Percentiles rank a stretch among this genome's conserved stretches.
Conservation (phyloP, 805 yeast species). For the Myxozyma sirexii region DNA sequence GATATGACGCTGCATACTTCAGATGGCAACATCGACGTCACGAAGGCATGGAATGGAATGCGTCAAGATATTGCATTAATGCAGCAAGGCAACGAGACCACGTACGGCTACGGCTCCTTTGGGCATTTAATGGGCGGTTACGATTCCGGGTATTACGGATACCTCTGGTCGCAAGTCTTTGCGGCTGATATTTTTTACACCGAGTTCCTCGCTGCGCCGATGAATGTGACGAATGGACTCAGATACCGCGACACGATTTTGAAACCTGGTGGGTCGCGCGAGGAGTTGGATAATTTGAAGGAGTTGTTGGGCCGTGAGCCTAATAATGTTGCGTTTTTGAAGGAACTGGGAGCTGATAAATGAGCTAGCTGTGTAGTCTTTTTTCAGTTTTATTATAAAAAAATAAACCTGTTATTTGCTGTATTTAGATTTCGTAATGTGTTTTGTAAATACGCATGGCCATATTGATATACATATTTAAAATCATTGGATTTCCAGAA, state of each 20-base stretch:
- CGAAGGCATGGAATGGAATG: slow-evolving; percentile 63
- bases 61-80: slow-evolving; percentile 63
- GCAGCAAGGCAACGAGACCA: slow-evolving; percentile 43
- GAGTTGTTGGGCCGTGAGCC: slow-evolving; percentile 79
- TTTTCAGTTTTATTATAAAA: too few species aligned
- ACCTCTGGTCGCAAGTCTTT: slow-evolving; percentile 82
- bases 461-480: too few species aligned
- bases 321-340: slow-evolving; percentile 68
- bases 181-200: slow-evolving; percentile 81
- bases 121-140: slow-evolving; percentile 85
- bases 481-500: too few species aligned
- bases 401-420: too few species aligned
- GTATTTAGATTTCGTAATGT: too few species aligned
- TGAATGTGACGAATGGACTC: slow-evolving; percentile 64
- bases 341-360: slow-evolving; percentile 55
- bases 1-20: slow-evolving; percentile 69
- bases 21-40: slow-evolving; percentile 52
- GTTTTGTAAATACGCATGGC: too few species aligned
- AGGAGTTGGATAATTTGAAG: slow-evolving; percentile 62
- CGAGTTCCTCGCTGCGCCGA: slow-evolving; percentile 67
- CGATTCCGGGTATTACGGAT: slow-evolving; percentile 85
- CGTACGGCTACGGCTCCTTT: slow-evolving; percentile 73
- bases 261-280: slow-evolving; percentile 72
- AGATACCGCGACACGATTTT: slow-evolving; percentile 71
- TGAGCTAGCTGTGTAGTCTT: neutral